These are phyloP conservation scores for Simplicillium aogashimaense DNA, from an alignment of 2,329 filamentous ascomycete species.

Conservation along the genomic window DNA sequence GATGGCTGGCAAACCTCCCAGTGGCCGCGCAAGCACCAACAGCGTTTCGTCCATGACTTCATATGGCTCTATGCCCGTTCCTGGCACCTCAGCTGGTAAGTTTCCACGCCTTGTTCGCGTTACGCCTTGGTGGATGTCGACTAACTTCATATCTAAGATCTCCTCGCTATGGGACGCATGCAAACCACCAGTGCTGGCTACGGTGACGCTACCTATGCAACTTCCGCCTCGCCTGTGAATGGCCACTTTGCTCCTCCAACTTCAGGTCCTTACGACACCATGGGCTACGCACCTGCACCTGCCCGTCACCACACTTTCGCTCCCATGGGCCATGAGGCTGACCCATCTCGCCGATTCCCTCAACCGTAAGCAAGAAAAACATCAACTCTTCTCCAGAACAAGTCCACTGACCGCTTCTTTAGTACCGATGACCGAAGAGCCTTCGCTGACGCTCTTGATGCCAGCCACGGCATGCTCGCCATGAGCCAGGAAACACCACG, in stretches of 20 bases:
- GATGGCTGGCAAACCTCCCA: constrained; percentile 32
- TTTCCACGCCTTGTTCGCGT: constrained; percentile 48
- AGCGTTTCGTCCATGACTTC: constrained; percentile 54
- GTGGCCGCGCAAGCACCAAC: constrained; percentile 48
- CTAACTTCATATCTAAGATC: constrained; percentile 48
- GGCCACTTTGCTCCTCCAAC: constrained; percentile 54
- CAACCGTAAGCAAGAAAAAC: constrained; percentile 88
- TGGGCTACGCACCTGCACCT: constrained; percentile 63
- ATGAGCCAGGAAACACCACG: constrained; percentile 92
- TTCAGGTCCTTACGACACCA: constrained; percentile 61
- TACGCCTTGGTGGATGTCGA: no score
- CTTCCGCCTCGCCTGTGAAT: constrained; percentile 56
- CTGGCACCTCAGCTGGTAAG: constrained; percentile 64
- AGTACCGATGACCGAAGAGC: constrained; percentile 50
- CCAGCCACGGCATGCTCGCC: constrained; percentile 87
- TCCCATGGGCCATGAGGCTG: constrained; percentile 46
- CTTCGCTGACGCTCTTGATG: constrained; percentile 84
- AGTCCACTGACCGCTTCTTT: constrained; percentile 26
- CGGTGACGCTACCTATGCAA: constrained; percentile 58
- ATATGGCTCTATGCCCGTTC: constrained; percentile 62
- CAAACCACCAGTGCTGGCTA: constrained; percentile 55
- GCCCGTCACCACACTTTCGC: constrained; percentile 44
- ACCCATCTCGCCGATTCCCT: constrained; percentile 59
- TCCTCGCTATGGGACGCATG: constrained; percentile 58
- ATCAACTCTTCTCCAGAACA: constrained; percentile 21